phyloP scores from a whole-genome alignment of 2,329 filamentous ascomycete genomes.

The Tolypocladium ophioglossoides region DNA sequence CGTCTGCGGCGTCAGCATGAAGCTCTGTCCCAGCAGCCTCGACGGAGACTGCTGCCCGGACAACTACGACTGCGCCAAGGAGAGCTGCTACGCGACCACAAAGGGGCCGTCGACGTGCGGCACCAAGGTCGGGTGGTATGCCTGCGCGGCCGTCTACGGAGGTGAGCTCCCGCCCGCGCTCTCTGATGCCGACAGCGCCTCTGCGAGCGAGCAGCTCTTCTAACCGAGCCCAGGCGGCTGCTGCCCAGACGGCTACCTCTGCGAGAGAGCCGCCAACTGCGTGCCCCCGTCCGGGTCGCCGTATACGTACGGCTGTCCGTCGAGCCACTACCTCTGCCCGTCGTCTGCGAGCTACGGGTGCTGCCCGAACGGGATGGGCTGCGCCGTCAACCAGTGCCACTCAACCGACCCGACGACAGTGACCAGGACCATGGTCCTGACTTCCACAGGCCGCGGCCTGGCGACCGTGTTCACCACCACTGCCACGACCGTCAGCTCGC shows the following conservation, averaged over 20 bases:
- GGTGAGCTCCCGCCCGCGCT: conserved; percentile 9
- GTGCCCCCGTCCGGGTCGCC: conserved; percentile 30
- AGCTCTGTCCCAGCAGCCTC: conserved; percentile 26
- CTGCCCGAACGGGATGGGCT: conserved; percentile 38
- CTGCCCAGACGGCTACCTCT: conserved; percentile 35
- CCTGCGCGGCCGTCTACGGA: conserved; percentile 27
- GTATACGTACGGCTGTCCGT: conserved; percentile 29
- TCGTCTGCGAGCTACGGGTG: conserved; percentile 41
- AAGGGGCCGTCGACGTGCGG: conserved; percentile 29
- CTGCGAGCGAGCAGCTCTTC: neutral
- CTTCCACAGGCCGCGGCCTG: conserved; percentile 31
- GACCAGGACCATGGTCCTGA: conserved; percentile 31
- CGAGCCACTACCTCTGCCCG: conserved; percentile 37
- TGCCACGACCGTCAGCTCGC: conserved; percentile 27
- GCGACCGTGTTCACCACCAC: conserved; percentile 28
- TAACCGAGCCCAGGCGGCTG: conserved; percentile 25
- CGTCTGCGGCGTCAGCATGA: conserved; percentile 16
- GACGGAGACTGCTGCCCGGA: conserved; percentile 37
- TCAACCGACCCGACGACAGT: conserved; percentile 33
- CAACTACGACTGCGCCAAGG: conserved; percentile 34
- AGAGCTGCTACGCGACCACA: conserved; percentile 37
- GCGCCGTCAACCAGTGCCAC: conserved; percentile 37
- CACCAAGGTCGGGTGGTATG: conserved; percentile 24
- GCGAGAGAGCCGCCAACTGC: conserved; percentile 28
- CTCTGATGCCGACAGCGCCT: too few species aligned